A percentile compares a stretch with the other conserved stretches of the same genome.
Conservation (phyloP, 1,284 basidiomycete species). For the Xerocomus minutiporus region DNA sequence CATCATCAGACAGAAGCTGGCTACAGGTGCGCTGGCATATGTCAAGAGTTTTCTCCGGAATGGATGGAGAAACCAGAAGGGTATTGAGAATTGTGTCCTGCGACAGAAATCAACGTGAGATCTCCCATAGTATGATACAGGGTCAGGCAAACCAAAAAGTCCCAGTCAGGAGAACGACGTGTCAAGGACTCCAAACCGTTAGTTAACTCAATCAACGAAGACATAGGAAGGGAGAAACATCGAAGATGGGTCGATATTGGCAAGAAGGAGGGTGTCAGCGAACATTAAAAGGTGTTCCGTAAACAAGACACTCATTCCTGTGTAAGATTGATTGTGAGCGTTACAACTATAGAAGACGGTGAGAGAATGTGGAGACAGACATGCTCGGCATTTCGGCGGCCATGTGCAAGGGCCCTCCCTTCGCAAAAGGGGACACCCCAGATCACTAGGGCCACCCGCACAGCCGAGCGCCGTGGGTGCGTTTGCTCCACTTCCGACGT, state of each 20-base stretch:
- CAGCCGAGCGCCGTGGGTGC: slow-evolving; percentile 23
- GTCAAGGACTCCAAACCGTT: slow-evolving; percentile 23
- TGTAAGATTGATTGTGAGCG: slow-evolving; percentile 32
- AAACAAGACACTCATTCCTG: slow-evolving; percentile 32
- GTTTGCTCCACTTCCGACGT: slow-evolving; percentile 23
- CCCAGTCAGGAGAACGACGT: slow-evolving; percentile 30
- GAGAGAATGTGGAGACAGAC: slow-evolving; percentile 35
- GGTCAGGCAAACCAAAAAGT: slow-evolving; percentile 27
- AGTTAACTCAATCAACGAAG: slow-evolving; percentile 28
- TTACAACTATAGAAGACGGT: slow-evolving; percentile 28
- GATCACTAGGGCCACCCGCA: slow-evolving; percentile 20
- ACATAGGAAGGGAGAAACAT: slow-evolving; percentile 27
- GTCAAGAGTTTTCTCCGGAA: slow-evolving; percentile 30
- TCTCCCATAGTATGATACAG: background rate
- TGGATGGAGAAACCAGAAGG: slow-evolving; percentile 25
- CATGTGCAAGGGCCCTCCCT: slow-evolving; percentile 9
- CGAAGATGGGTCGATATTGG: slow-evolving; percentile 10
- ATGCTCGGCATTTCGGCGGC: slow-evolving; percentile 33
- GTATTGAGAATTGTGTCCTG: slow-evolving; percentile 27
- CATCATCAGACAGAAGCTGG: slow-evolving; percentile 29
- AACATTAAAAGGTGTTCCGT: slow-evolving; percentile 29
- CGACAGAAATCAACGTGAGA: slow-evolving; percentile 14
- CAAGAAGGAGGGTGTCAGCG: slow-evolving; percentile 15
- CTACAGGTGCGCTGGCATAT: slow-evolving; percentile 31
- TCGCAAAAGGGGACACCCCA: slow-evolving; percentile 27